Conservation (phyloP, 257 asterid genomes). For the Leptodermis oblonga region DNA sequence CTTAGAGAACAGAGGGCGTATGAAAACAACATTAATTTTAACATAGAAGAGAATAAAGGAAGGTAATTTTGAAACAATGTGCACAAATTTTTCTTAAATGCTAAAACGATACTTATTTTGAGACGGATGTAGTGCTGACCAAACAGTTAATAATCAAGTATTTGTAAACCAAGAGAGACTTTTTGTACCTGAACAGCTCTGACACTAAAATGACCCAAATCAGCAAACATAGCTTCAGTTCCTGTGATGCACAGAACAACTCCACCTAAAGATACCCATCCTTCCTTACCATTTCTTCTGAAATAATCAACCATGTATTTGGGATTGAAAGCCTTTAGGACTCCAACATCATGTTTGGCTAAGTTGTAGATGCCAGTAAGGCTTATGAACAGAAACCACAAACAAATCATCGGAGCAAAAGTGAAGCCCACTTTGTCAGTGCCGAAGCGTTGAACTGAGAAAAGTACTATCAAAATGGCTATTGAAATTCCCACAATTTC, state of each 20-base stretch:
- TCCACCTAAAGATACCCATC: conserved; percentile 73
- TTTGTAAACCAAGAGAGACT: background rate
- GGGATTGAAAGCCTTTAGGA: conserved; percentile 58
- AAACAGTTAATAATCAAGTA: no score
- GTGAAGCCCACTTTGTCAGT: conserved; percentile 70
- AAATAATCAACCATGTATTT: conserved; percentile 52
- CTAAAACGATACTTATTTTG: no score
- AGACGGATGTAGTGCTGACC: no score
- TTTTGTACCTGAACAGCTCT: conserved; percentile 54
- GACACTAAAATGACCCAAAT: conserved; percentile 70
- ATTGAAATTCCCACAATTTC: conserved; percentile 41
- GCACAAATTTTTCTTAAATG: no score
- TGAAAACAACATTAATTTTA: no score
- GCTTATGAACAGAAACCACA: conserved; percentile 52
- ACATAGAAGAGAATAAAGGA: no score
- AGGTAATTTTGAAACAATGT: no score
- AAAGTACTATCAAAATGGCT: conserved; percentile 44
- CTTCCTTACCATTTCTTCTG: conserved; percentile 45
- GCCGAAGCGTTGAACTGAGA: conserved; percentile 60
- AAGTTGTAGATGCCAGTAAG: conserved; percentile 56
- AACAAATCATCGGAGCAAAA: conserved; percentile 58
- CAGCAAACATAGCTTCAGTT: conserved; percentile 85
- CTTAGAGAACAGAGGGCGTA: no score
- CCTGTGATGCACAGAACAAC: conserved; percentile 71
- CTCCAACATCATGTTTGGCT: conserved; percentile 35